Evolutionary conservation across 768 basidiomycete species (phyloP).

Genomic region (Lentinula lateritia): DNA sequence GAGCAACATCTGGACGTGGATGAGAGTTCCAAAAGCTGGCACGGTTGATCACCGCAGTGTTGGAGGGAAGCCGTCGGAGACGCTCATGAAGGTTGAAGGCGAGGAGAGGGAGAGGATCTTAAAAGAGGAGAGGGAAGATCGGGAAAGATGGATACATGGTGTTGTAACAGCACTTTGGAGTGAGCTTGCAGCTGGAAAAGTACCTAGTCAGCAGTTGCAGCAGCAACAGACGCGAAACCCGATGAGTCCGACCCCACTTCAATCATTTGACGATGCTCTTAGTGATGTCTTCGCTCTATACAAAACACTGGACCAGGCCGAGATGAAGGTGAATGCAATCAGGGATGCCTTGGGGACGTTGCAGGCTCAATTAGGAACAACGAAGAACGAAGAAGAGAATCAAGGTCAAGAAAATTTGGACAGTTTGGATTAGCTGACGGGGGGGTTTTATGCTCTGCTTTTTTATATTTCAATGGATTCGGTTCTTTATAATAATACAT

Average conservation of each 20-base stretch:
- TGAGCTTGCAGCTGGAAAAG: slow-evolving; percentile 50
- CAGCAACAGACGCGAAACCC: slow-evolving; percentile 5
- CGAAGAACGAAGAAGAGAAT: not conserved
- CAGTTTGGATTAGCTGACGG: not conserved
- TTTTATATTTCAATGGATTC: too few species aligned
- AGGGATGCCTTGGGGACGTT: slow-evolving; percentile 29
- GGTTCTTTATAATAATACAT: too few species aligned
- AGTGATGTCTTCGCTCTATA: slow-evolving; percentile 43
- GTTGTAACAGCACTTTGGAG: slow-evolving; percentile 71
- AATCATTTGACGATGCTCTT: slow-evolving; percentile 8
- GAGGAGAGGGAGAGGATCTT: slow-evolving; percentile 22
- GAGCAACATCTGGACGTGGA: slow-evolving; percentile 68
- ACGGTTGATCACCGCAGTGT: slow-evolving; percentile 9
- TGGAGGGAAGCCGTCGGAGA: slow-evolving; percentile 12
- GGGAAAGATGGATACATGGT: slow-evolving; percentile 71
- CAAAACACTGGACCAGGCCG: slow-evolving; percentile 48
- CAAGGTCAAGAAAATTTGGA: not conserved
- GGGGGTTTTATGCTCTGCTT: not conserved
- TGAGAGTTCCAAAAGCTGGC: slow-evolving; percentile 25
- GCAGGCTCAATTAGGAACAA: not conserved
- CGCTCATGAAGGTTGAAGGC: slow-evolving; percentile 41
- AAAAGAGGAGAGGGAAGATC: slow-evolving; percentile 49
- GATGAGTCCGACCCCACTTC: not conserved
- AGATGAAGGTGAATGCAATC: slow-evolving; percentile 48
- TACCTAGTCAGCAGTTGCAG: slow-evolving; percentile 12